These are phyloP conservation scores for Pseudocohnilembus persalinus DNA, from an alignment of 169 alveolate genomes.

Conservation along the genomic window DNA sequence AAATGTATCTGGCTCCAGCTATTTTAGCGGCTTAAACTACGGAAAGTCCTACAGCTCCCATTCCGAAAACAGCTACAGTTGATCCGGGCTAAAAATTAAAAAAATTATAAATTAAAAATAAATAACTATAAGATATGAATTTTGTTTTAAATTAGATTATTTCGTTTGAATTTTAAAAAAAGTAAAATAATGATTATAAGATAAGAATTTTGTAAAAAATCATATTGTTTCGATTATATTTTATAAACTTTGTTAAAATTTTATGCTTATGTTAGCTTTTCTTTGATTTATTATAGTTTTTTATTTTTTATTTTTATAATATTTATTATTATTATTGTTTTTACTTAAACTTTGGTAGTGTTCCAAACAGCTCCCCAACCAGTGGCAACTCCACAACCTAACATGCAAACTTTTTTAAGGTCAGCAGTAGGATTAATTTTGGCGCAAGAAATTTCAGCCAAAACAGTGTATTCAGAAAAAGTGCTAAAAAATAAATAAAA, in stretches of 20 bases:
- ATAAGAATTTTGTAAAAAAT: no score
- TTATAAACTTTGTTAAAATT: no score
- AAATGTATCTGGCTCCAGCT: constrained; percentile 71
- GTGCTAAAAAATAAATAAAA: constrained; percentile 14
- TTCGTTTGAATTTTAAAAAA: no score
- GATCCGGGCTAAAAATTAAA: constrained; percentile 57
- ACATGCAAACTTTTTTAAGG: constrained; percentile 74
- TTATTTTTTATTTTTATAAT: no score
- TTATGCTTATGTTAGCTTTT: no score
- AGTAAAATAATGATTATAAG: no score
- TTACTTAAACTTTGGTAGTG: constrained; percentile 68
- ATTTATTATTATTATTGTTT: no score
- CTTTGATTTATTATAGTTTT: no score
- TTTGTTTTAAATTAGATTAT: no score
- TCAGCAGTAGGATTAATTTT: constrained; percentile 77
- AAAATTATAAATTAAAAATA: no score
- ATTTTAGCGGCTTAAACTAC: constrained; percentile 82
- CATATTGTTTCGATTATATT: no score
- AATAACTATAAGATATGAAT: no score
- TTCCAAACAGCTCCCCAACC: constrained; percentile 91
- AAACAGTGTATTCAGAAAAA: constrained; percentile 87
- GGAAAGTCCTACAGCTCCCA: constrained; percentile 91
- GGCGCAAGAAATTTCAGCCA: constrained; percentile 87
- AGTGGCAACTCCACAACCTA: constrained; percentile 91
- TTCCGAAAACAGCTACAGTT: constrained; percentile 85